Evolutionary conservation across 2,329 filamentous ascomycete species (phyloP).

Genomic region (Magnaporthiopsis incrustans): DNA sequence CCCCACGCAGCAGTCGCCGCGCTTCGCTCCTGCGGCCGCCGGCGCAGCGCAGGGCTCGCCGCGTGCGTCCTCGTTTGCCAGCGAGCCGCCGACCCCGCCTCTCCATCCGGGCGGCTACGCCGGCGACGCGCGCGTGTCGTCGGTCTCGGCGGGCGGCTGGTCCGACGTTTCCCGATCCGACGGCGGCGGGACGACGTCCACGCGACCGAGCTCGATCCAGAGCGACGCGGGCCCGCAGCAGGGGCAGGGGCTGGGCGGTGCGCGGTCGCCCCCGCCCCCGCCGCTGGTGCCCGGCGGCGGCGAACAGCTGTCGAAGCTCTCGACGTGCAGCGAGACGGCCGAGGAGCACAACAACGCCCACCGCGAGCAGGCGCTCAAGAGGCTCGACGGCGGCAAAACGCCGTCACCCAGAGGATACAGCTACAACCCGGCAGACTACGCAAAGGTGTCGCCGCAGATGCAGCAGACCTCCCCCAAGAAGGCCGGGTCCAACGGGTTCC

Average conservation of each 20-base stretch:
- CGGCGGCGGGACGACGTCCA: conserved; percentile 9
- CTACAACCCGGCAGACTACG: conserved; percentile 34
- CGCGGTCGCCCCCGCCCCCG: conserved; percentile 27
- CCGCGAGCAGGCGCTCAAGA: conserved; percentile 18
- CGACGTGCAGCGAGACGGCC: conserved; percentile 37
- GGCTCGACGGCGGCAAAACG: conserved; percentile 15
- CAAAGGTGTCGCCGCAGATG: conserved; percentile 11
- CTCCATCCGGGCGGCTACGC: conserved; percentile 16
- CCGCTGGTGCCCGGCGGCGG: neutral
- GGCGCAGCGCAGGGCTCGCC: conserved; percentile 9
- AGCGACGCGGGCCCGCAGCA: conserved; percentile 14
- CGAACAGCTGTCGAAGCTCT: conserved; percentile 27
- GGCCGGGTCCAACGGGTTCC: neutral
- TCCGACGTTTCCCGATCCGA: conserved; percentile 17
- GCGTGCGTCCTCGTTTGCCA: conserved; percentile 7
- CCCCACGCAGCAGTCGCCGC: conserved; percentile 21
- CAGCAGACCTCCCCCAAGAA: neutral
- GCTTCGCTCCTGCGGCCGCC: conserved; percentile 20
- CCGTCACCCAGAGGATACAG: conserved; percentile 13
- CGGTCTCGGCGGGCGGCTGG: conserved; percentile 24
- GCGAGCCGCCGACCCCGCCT: conserved; percentile 16
- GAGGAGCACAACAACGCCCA: conserved; percentile 31
- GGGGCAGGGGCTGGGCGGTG: conserved; percentile 22
- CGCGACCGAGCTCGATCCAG: conserved; percentile 26
- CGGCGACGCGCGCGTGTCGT: conserved; percentile 15